These are phyloP conservation scores for Podaxis pistillaris DNA, from an alignment of 768 basidiomycete genomes.

Conservation along the genomic window DNA sequence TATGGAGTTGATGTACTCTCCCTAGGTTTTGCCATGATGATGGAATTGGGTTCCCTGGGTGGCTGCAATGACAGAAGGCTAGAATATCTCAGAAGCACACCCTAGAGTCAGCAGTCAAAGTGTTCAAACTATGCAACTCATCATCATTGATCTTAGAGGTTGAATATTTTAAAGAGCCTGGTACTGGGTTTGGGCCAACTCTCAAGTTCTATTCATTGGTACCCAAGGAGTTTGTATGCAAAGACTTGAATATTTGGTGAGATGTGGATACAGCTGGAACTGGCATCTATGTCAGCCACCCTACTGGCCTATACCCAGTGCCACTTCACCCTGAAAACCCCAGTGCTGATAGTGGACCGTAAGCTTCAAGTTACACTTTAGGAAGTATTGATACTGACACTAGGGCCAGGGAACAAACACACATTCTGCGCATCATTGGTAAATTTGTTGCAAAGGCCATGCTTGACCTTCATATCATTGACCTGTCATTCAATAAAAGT, in stretches of 20 bases:
- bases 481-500: slow-evolving; percentile 83
- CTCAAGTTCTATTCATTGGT: slow-evolving; percentile 97
- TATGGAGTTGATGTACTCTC: no score
- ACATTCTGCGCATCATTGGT: slow-evolving; percentile 86
- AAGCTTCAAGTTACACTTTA: slow-evolving; percentile 28
- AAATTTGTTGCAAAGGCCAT: slow-evolving; percentile 97
- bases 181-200: slow-evolving; percentile 95
- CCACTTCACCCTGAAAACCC: slow-evolving; percentile 74
- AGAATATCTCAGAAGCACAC: slow-evolving; percentile 93
- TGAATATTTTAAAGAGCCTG: slow-evolving; percentile 98
- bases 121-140: slow-evolving; percentile 94
- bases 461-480: slow-evolving; percentile 96
- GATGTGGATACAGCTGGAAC: slow-evolving; percentile 67
- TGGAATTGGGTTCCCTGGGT: slow-evolving; percentile 87
- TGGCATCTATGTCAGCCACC: slow-evolving; percentile 78
- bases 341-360: slow-evolving; percentile 74
- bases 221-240: slow-evolving; percentile 89
- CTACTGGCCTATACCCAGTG: slow-evolving; percentile 83
- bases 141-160: slow-evolving; percentile 94
- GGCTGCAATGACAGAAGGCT: slow-evolving; percentile 95
- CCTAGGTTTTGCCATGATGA: slow-evolving; percentile 57
- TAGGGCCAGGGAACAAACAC: slow-evolving; percentile 69
- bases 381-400: slow-evolving; percentile 9
- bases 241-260: slow-evolving; percentile 88
- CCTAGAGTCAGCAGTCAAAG: slow-evolving; percentile 95